A percentile compares a stretch with the other conserved stretches of the same genome.
phyloP scores from a whole-genome alignment of 768 basidiomycete genomes.

The Termitomyces sp. region DNA sequence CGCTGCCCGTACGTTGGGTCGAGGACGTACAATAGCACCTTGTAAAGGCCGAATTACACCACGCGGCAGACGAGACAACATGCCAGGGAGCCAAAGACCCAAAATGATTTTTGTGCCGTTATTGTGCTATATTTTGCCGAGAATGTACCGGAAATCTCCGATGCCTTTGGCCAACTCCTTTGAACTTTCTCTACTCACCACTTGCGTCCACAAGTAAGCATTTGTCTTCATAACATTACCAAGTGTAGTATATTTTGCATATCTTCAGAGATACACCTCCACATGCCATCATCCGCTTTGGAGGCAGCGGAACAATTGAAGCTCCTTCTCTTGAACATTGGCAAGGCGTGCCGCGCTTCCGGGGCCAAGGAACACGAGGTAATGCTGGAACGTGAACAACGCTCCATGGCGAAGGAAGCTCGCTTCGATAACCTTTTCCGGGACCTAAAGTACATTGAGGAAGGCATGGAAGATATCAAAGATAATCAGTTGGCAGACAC shows the following conservation, averaged over 20 bases:
- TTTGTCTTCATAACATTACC: not conserved
- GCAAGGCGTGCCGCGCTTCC: not conserved
- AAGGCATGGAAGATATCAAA: constrained; percentile 1
- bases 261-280: not conserved
- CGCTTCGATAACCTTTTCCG: constrained; percentile 9
- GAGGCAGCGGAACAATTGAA: constrained; percentile 6
- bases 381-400: constrained; percentile 7
- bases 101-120: not conserved
- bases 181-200: not conserved
- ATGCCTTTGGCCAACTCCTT: not conserved
- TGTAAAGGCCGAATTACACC: not conserved
- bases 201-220: not conserved
- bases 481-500: not conserved
- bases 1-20: not conserved
- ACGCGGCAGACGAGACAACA: constrained; percentile 3
- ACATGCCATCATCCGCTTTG: constrained; percentile 5
- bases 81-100: not conserved
- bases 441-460: constrained; percentile 5
- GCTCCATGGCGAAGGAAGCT: constrained; percentile 3
- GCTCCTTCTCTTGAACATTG: constrained; percentile 5
- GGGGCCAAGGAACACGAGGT: constrained; percentile 9
- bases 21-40: not conserved
- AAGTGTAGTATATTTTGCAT: not conserved
- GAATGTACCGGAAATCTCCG: not conserved
- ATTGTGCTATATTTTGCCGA: not conserved